A percentile compares a stretch with the other conserved stretches of the same genome.
phyloP scores from a whole-genome alignment of 352 stramenopile species.

The Phytophthora capsici region DNA sequence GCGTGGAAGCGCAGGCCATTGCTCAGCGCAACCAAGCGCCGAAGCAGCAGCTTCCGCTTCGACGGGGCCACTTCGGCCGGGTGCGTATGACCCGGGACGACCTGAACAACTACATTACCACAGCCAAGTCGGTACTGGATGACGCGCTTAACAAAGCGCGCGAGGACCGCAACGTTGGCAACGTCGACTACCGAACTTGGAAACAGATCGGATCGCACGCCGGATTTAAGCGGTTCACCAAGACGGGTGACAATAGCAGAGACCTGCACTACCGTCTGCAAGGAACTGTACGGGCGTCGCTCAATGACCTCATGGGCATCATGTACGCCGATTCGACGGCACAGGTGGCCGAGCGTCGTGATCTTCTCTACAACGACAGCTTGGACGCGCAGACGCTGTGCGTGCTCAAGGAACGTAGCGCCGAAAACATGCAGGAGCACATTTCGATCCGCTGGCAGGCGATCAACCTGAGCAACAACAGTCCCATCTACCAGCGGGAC shows the following conservation, averaged over 20 bases:
- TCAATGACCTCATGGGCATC: conserved; percentile 69
- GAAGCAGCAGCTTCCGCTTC: conserved; percentile 53
- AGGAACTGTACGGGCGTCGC: conserved; percentile 53
- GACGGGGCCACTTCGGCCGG: conserved; percentile 51
- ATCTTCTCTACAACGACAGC: conserved; percentile 61
- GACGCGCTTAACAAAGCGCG: conserved; percentile 47
- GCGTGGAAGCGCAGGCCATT: conserved; percentile 42
- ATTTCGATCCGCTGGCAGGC: conserved; percentile 78
- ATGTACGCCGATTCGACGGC: conserved; percentile 60
- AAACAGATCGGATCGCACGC: conserved; percentile 56
- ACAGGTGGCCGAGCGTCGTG: conserved; percentile 51
- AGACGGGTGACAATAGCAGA: conserved; percentile 43
- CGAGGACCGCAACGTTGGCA: conserved; percentile 49
- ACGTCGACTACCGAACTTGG: conserved; percentile 53
- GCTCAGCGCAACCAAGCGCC: conserved; percentile 24
- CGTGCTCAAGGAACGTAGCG: conserved; percentile 54
- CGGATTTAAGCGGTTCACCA: conserved; percentile 68
- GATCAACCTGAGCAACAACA: conserved; percentile 58
- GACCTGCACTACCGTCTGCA: conserved; percentile 65
- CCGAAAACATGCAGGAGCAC: conserved; percentile 61
- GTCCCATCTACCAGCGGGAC: conserved; percentile 59
- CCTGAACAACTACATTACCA: conserved; percentile 48
- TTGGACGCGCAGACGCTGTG: conserved; percentile 68
- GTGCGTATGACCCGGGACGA: conserved; percentile 42
- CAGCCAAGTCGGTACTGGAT: conserved; percentile 50